Percentiles rank a stretch among this genome's conserved stretches.
Evolutionary conservation across 108 stramenopile genomes (phyloP).

Genomic region (Aurantiochytrium sp.): DNA sequence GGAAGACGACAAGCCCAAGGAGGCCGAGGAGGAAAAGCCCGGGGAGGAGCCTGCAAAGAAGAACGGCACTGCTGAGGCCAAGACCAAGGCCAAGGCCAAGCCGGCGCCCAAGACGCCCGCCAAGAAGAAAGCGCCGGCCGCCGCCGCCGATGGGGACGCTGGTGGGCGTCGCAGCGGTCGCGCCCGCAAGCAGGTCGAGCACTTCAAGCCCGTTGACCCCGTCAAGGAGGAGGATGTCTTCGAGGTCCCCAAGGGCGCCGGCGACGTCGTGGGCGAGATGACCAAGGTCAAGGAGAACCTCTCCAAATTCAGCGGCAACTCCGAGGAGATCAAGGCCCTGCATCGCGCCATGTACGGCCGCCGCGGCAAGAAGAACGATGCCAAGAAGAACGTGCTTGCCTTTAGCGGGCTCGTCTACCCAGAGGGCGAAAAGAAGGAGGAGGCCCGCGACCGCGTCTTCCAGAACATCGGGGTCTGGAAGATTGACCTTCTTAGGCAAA

Average conservation of each 20-base stretch:
- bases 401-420: constrained; percentile 24
- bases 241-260: background rate
- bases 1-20: background rate
- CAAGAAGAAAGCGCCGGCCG: background rate
- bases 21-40: background rate
- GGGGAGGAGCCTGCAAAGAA: background rate
- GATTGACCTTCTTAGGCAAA: background rate
- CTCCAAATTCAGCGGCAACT: background rate
- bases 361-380: background rate
- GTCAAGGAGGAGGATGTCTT: background rate
- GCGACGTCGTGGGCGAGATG: background rate
- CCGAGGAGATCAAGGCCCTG: constrained; percentile 27
- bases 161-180: background rate
- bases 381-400: constrained; percentile 15
- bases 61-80: background rate
- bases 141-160: background rate
- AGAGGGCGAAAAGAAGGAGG: background rate
- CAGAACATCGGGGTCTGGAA: background rate
- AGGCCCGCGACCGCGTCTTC: background rate
- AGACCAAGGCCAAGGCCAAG: background rate
- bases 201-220: background rate
- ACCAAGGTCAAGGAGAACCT: background rate
- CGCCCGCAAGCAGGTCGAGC: constrained; percentile 18
- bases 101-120: background rate
- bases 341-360: background rate